Evolutionary conservation across 176 grass and related monocot species (phyloP).

Genomic region (Saccharum spontaneum): DNA sequence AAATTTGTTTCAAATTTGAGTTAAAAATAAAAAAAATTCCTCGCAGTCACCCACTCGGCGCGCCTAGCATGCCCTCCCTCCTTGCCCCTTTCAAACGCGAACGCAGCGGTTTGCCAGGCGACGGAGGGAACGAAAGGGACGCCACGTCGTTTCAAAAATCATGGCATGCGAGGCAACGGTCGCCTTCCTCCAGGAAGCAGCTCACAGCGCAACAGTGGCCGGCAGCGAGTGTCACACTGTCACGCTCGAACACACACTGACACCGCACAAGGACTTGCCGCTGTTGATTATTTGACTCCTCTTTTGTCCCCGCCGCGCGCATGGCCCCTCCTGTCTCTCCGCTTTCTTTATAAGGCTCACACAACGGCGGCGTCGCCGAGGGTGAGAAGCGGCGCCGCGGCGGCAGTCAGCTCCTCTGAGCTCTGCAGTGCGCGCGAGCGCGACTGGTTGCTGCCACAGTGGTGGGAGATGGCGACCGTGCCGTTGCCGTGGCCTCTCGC

Average conservation of each 20-base stretch:
- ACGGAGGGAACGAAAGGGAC: conserved; percentile 10
- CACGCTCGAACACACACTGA: conserved; percentile 21
- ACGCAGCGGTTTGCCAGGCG: not conserved
- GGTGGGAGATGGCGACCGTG: not conserved
- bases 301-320: conserved; percentile 48
- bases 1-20: no score
- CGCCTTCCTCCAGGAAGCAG: not conserved
- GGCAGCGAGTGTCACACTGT: conserved; percentile 22
- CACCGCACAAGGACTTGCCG: not conserved
- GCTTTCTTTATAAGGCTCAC: conserved; percentile 13
- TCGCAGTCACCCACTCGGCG: not conserved
- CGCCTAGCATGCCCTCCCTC: not conserved
- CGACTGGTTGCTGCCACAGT: not conserved
- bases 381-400: not conserved
- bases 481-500: conserved; percentile 14
- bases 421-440: not conserved
- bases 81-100: not conserved
- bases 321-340: not conserved
- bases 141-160: conserved; percentile 28
- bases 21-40: no score
- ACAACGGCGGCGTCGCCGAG: not conserved
- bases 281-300: conserved; percentile 21
- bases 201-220: not conserved
- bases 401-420: not conserved
- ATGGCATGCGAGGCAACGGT: conserved; percentile 28